phyloP scores from a whole-genome alignment of 2,329 filamentous ascomycete genomes.

The Pseudocercospora fuligena region DNA sequence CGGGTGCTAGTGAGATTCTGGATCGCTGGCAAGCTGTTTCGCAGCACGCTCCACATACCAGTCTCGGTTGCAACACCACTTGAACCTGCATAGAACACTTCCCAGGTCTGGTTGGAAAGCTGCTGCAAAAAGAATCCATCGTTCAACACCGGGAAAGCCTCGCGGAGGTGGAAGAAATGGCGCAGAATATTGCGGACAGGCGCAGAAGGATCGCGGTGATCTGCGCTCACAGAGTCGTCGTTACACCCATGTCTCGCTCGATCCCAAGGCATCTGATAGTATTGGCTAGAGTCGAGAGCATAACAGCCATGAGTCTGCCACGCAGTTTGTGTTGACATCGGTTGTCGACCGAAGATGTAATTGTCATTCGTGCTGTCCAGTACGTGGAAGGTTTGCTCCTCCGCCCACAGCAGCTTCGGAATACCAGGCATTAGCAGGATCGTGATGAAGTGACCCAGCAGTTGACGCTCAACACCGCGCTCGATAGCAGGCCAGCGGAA shows the following conservation, averaged over 20 bases:
- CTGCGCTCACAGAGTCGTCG: slow-evolving; percentile 60
- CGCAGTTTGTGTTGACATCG: slow-evolving; percentile 63
- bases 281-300: slow-evolving; percentile 57
- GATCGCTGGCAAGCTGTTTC: slow-evolving; percentile 49
- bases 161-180: slow-evolving; percentile 62
- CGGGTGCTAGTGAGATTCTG: slow-evolving; percentile 54
- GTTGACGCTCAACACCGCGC: slow-evolving; percentile 59
- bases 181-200: slow-evolving; percentile 64
- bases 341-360: slow-evolving; percentile 67
- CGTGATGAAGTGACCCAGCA: slow-evolving; percentile 62
- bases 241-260: slow-evolving; percentile 58
- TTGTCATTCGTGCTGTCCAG: slow-evolving; percentile 66
- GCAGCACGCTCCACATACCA: slow-evolving; percentile 64
- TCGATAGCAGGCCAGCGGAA: slow-evolving; percentile 66
- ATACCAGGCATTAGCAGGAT: slow-evolving; percentile 64
- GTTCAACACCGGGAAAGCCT: slow-evolving; percentile 61
- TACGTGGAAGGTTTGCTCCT: slow-evolving; percentile 67
- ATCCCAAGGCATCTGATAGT: slow-evolving; percentile 61
- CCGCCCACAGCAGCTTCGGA: slow-evolving; percentile 63
- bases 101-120: slow-evolving; percentile 60
- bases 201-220: slow-evolving; percentile 66
- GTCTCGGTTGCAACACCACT: slow-evolving; percentile 58
- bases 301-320: slow-evolving; percentile 70
- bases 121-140: slow-evolving; percentile 61
- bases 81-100: slow-evolving; percentile 56